phyloP scores from a whole-genome alignment of 176 grass and related monocot genomes.

The maize (Zea mays) region DNA sequence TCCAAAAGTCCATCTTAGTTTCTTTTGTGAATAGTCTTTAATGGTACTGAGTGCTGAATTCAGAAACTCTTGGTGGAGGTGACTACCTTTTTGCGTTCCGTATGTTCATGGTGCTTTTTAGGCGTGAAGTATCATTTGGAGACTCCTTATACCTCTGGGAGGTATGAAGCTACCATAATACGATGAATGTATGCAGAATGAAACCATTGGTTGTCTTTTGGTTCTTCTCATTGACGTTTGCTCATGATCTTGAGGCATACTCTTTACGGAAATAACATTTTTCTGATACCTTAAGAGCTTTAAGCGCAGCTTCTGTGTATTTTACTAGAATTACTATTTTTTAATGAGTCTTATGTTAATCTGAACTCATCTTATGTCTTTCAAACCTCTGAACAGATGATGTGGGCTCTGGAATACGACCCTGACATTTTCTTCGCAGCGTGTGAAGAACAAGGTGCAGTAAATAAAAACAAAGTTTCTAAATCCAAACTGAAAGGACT shows the following conservation, averaged over 20 bases:
- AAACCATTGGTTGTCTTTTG: conserved; percentile 2
- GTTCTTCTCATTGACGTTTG: conserved; percentile 15
- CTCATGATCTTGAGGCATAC: not conserved
- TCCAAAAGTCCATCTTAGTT: not conserved
- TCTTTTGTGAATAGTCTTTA: conserved; percentile 25
- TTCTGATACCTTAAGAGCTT: not conserved
- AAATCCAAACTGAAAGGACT: conserved; percentile 75
- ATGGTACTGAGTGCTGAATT: conserved; percentile 20
- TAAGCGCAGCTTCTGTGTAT: not conserved
- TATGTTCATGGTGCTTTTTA: conserved; percentile 99
- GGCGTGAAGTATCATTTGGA: conserved; percentile 95
- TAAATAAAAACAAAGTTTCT: conserved; percentile 65
- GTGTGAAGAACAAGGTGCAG: conserved; percentile 75
- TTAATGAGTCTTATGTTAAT: not conserved
- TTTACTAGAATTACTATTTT: conserved; percentile 1
- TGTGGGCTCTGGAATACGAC: conserved; percentile 98
- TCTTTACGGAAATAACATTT: not conserved
- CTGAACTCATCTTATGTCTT: conserved; percentile 28
- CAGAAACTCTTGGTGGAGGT: conserved; percentile 95
- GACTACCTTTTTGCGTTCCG: conserved; percentile 99
- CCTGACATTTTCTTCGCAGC: conserved; percentile 79
- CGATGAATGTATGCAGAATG: conserved; percentile 21
- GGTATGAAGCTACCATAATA: conserved; percentile 57
- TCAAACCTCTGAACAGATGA: conserved; percentile 71
- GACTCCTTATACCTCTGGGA: conserved; percentile 98